Evolutionary conservation across 2,329 filamentous ascomycete genomes (phyloP), one percentile per base, ranked within the genome.

Genomic region (Paramyrothecium sp.): DNA sequence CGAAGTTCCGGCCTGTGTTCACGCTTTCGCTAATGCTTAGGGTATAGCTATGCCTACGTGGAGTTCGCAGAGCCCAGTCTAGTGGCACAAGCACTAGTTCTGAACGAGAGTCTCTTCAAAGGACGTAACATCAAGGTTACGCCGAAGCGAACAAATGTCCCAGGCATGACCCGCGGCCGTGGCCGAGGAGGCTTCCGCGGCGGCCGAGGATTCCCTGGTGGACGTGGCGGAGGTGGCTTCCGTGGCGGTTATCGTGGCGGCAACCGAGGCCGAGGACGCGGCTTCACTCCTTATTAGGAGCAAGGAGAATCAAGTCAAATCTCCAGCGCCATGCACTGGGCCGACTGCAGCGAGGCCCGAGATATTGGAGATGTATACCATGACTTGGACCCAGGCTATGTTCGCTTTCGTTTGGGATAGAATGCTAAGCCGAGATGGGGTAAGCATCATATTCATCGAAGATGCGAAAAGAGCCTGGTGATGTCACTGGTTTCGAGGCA

Each of bases 41-140:
- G 10, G 26, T 30, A 56, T 76, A 97, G 93, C 63, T 99, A 99
- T 78, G 95, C 95, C 70, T 99, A 99, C 77, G 95, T 99, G 68
- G 95, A 99, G 77, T 99, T 99, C 72, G 89, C 91, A 59, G 95
- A 98, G 78, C 92, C 95, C 52, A 93, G 87, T 75, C 82, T 97
- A 60, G 94, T 99, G 61, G 92, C 91, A 51, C 91, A 96, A 74
- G 95, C 95, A 23, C 84, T 99, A 60, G 92, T 98, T 46, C 81
- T 99, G 57, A 98, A 99, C 74, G 95, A 99, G 78, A 97, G 92
- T 74, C 83, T 96, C 57, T 97, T 99, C 78, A 92, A 95, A 69
- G 93, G 92, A 61, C 87, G 95, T 69, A 96, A 95, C 74, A 86
- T 99, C 73, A 99, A 99, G 86, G 95, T 98, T 71, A 79, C 78